phyloP scores from a whole-genome alignment of 306 rosid genomes.

The Albizia julibrissin region DNA sequence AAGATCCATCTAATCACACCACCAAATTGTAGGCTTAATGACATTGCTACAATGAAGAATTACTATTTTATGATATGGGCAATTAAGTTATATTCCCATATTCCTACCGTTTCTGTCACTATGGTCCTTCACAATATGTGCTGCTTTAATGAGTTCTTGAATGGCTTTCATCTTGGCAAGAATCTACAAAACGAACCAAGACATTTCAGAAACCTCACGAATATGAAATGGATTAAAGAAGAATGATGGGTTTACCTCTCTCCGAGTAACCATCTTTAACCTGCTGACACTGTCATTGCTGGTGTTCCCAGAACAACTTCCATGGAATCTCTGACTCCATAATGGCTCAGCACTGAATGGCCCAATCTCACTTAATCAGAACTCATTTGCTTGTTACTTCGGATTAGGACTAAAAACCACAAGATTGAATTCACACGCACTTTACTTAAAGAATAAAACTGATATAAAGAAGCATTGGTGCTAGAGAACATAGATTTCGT shows the following conservation, averaged over 20 bases:
- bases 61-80: background rate
- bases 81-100: background rate
- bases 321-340: conserved; percentile 22
- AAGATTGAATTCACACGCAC: background rate
- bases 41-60: background rate
- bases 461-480: background rate
- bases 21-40: background rate
- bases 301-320: background rate
- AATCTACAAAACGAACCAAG: conserved; percentile 33
- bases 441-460: background rate
- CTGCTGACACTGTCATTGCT: background rate
- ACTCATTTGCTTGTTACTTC: background rate
- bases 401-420: background rate
- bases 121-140: conserved; percentile 53
- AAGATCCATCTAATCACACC: background rate
- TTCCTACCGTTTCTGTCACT: conserved; percentile 43
- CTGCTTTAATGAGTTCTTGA: conserved; percentile 52
- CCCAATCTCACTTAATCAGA: background rate
- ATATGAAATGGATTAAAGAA: background rate
- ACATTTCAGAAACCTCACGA: background rate
- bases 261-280: conserved; percentile 35
- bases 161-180: conserved; percentile 59
- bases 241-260: conserved; percentile 25
- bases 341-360: background rate
- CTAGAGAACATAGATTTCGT: background rate